These are phyloP conservation scores for Oenanthe javanica DNA, from an alignment of 140 eudicot genomes.

Conservation along the genomic window DNA sequence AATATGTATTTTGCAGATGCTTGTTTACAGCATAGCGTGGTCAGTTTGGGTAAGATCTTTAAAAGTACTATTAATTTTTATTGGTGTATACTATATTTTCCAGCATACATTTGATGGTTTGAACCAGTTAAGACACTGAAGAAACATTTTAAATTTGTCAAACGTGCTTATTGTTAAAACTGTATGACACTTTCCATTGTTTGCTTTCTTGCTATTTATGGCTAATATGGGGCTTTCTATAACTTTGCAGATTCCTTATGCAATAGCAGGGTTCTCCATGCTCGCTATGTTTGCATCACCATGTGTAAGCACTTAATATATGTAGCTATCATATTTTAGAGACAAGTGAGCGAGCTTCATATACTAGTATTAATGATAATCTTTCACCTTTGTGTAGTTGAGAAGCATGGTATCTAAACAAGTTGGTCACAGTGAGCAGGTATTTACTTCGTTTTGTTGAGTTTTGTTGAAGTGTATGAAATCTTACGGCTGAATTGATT, in stretches of 20 bases:
- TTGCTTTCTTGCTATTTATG: neutral
- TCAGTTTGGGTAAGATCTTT: conserved; percentile 28
- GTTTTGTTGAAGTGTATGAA: neutral
- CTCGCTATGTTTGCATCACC: conserved; percentile 23
- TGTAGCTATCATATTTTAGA: neutral
- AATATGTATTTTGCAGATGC: conserved; percentile 26
- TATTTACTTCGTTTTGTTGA: neutral
- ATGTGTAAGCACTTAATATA: conserved; percentile 20
- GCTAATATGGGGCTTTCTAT: neutral
- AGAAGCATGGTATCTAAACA: conserved; percentile 40
- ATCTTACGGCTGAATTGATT: neutral
- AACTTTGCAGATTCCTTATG: conserved; percentile 35
- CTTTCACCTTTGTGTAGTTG: conserved; percentile 16
- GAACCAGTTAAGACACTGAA: neutral
- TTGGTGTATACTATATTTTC: neutral
- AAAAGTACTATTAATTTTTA: neutral
- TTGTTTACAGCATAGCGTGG: conserved; percentile 47
- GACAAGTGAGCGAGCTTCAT: neutral
- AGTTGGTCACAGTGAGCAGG: conserved; percentile 39
- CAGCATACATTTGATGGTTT: neutral
- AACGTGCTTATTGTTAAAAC: neutral
- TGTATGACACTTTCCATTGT: neutral
- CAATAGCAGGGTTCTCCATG: conserved; percentile 15
- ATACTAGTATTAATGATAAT: neutral
- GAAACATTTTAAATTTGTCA: neutral